A percentile compares a stretch with the other conserved stretches of the same genome.
These are phyloP conservation scores for Mycothermus thermophilus DNA, from an alignment of 495 filamentous ascomycete species.

Conservation along the genomic window DNA sequence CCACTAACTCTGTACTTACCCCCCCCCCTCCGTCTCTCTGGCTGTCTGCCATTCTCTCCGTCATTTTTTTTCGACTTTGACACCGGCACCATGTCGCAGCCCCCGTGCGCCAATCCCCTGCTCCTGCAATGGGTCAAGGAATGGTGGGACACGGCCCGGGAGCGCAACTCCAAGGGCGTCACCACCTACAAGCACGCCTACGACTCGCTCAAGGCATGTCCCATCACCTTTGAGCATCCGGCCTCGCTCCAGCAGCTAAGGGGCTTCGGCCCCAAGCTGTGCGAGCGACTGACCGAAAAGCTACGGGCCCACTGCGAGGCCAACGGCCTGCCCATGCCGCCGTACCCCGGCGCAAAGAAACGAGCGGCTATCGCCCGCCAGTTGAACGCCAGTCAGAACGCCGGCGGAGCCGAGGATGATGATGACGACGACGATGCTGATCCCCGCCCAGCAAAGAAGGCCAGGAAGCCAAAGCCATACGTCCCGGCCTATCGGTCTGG, in stretches of 20 bases:
- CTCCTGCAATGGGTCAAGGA: slow-evolving; percentile 65
- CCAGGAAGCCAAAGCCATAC: slow-evolving; percentile 52
- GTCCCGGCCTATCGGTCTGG: slow-evolving; percentile 60
- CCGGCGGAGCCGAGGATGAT: slow-evolving; percentile 7
- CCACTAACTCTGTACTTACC: neutral
- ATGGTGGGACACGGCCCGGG: slow-evolving; percentile 61
- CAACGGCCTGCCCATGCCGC: slow-evolving; percentile 59
- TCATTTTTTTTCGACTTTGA: neutral
- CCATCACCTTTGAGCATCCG: slow-evolving; percentile 59
- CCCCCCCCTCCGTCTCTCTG: neutral
- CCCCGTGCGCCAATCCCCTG: slow-evolving; percentile 54
- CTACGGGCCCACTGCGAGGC: slow-evolving; percentile 51
- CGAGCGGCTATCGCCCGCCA: no score
- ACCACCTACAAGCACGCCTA: slow-evolving; percentile 69
- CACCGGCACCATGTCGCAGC: slow-evolving; percentile 15
- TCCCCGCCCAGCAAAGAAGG: slow-evolving; percentile 44
- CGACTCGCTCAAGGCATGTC: slow-evolving; percentile 67
- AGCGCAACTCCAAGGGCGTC: slow-evolving; percentile 56
- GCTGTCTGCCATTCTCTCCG: no score
- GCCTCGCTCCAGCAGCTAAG: slow-evolving; percentile 58
- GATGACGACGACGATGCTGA: slow-evolving; percentile 18
- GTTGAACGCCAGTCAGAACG: no score
- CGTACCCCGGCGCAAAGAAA: slow-evolving; percentile 29
- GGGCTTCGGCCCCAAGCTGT: slow-evolving; percentile 58
- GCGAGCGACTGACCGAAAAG: slow-evolving; percentile 54